A percentile compares a stretch with the other conserved stretches of the same genome.
Conservation (phyloP, 352 stramenopile genomes). For the Aphanomyces cochlioides region DNA sequence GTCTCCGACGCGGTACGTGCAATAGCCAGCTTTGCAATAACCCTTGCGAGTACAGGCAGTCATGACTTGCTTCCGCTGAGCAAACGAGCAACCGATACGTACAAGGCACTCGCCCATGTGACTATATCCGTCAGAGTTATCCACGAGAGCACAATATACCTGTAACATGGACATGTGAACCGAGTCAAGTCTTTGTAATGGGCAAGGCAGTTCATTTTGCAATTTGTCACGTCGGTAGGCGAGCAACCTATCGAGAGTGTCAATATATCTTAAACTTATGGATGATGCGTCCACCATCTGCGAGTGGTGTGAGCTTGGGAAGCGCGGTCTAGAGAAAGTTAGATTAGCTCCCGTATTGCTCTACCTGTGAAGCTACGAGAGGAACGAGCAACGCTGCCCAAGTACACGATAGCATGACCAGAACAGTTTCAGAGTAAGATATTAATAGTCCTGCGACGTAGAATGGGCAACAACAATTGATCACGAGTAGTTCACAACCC, state of each 20-base stretch:
- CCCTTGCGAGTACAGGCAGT: constrained; percentile 64
- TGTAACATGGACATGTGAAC: constrained; percentile 71
- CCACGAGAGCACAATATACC: constrained; percentile 33
- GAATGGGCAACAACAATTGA: too few species aligned
- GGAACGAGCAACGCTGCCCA: too few species aligned
- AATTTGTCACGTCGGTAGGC: constrained; percentile 44
- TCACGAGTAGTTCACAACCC: too few species aligned
- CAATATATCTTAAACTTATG: too few species aligned
- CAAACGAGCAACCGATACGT: constrained; percentile 56
- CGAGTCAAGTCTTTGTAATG: constrained; percentile 57
- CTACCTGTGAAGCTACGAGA: too few species aligned
- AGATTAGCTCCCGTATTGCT: too few species aligned
- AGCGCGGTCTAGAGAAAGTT: too few species aligned
- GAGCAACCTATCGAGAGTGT: constrained; percentile 39
- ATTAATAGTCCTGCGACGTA: too few species aligned
- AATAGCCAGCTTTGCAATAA: constrained; percentile 81
- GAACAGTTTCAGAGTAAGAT: too few species aligned
- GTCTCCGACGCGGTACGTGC: constrained; percentile 55
- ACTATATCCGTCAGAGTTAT: constrained; percentile 29
- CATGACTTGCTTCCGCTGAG: constrained; percentile 59
- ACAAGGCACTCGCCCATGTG: constrained; percentile 65
- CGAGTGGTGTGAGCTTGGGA: too few species aligned
- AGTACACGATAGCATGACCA: too few species aligned
- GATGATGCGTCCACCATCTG: too few species aligned
- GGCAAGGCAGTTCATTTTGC: constrained; percentile 45